Conservation (phyloP, 73 alveolate species). For the Uronychia setigera region DNA sequence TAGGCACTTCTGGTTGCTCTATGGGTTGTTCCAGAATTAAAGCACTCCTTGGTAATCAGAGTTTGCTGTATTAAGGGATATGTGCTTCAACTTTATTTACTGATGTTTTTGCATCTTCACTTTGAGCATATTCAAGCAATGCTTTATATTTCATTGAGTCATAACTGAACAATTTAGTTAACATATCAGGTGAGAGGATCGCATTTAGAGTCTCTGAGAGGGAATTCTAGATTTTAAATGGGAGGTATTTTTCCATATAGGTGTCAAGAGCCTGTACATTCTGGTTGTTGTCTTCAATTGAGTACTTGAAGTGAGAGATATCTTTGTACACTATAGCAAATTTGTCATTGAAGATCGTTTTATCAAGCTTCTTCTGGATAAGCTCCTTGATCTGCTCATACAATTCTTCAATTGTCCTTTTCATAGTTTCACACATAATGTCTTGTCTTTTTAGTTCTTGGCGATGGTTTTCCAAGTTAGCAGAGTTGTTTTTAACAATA, state of each 20-base stretch:
- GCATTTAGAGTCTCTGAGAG: slow-evolving; percentile 37
- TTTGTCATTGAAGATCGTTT: not conserved
- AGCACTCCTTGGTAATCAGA: not conserved
- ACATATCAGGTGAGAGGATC: not conserved
- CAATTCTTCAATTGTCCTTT: slow-evolving; percentile 17
- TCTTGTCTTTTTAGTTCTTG: slow-evolving; percentile 35
- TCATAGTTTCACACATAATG: slow-evolving; percentile 14
- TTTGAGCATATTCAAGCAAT: not conserved
- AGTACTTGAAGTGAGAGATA: slow-evolving; percentile 11
- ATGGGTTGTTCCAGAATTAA: no score
- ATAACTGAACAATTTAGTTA: not conserved
- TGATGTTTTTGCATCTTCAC: slow-evolving; percentile 42
- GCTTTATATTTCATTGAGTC: slow-evolving; percentile 11
- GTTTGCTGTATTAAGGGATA: not conserved
- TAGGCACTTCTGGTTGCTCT: no score
- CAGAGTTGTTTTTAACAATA: not conserved
- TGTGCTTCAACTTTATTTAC: slow-evolving; percentile 15
- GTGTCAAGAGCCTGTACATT: slow-evolving; percentile 47
- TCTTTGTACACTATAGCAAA: slow-evolving; percentile 3
- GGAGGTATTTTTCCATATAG: slow-evolving; percentile 63
- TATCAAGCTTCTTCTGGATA: slow-evolving; percentile 2
- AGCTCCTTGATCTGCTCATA: slow-evolving; percentile 6
- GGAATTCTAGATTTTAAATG: slow-evolving; percentile 44
- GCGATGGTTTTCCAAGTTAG: slow-evolving; percentile 8
- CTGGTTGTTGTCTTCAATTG: slow-evolving; percentile 11